A percentile compares a stretch with the other conserved stretches of the same genome.
phyloP scores from a whole-genome alignment of 768 basidiomycete species.

The Suillus americanus region DNA sequence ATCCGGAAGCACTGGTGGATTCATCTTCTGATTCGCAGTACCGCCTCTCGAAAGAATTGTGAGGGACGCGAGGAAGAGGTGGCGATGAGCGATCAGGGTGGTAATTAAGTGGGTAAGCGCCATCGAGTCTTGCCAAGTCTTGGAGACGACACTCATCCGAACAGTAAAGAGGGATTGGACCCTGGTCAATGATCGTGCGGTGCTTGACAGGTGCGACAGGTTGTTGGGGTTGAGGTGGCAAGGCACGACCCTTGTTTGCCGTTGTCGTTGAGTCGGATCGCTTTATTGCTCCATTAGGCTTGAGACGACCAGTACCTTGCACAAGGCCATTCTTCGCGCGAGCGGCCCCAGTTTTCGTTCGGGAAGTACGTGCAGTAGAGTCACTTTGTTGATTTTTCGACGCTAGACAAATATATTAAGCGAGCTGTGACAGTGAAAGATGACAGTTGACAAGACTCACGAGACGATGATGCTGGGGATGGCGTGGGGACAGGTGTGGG shows the following conservation, averaged over 20 bases:
- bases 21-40: conserved; percentile 41
- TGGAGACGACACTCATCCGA: conserved; percentile 70
- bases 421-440: background rate
- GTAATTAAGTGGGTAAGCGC: conserved; percentile 45
- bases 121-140: conserved; percentile 48
- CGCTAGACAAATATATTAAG: conserved; percentile 14
- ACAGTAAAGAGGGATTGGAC: conserved; percentile 81
- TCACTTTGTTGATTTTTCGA: conserved; percentile 30
- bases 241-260: conserved; percentile 14
- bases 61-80: conserved; percentile 40
- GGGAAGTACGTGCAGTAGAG: conserved; percentile 27
- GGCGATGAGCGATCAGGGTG: conserved; percentile 45
- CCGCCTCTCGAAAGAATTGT: conserved; percentile 33
- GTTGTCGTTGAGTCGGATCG: conserved; percentile 24
- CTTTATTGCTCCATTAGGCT: conserved; percentile 58
- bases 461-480: conserved; percentile 38
- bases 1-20: conserved; percentile 35
- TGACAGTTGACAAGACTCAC: conserved; percentile 30
- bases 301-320: conserved; percentile 64
- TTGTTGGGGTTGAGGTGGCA: conserved; percentile 19
- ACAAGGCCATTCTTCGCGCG: conserved; percentile 51
- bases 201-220: conserved; percentile 43
- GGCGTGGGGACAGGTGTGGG: conserved; percentile 32
- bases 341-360: conserved; percentile 35
- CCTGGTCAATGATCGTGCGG: conserved; percentile 75